phyloP scores from a whole-genome alignment of 2,329 filamentous ascomycete species.

The Colletotrichum acutatum region DNA sequence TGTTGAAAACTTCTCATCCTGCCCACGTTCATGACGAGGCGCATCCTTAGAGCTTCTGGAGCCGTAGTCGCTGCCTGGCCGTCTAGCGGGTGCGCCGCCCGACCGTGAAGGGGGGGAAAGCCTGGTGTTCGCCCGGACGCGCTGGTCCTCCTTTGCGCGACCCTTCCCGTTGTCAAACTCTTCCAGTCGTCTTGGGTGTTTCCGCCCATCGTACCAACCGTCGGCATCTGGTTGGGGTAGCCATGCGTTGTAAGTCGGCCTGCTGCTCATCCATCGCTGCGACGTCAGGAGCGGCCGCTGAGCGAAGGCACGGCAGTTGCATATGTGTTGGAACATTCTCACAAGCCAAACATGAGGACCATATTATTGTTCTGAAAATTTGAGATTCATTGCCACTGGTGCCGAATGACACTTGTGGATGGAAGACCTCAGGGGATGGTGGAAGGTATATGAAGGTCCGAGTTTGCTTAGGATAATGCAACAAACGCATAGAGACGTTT shows the following conservation, averaged over 20 bases:
- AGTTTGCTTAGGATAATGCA: constrained; percentile 5
- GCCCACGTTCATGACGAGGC: not conserved
- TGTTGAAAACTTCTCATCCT: not conserved
- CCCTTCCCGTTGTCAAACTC: not conserved
- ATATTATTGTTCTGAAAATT: not conserved
- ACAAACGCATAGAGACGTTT: not conserved
- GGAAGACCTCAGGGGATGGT: not conserved
- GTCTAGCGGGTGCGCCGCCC: not conserved
- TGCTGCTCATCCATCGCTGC: constrained; percentile 1
- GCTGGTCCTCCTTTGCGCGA: not conserved
- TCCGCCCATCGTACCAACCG: not conserved
- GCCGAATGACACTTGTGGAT: not conserved
- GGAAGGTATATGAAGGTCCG: not conserved
- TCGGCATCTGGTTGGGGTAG: not conserved
- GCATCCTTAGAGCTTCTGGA: not conserved
- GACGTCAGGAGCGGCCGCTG: constrained; percentile 1
- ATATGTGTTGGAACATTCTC: not conserved
- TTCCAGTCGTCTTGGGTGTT: not conserved
- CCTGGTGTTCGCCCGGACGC: not conserved
- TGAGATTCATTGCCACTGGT: not conserved
- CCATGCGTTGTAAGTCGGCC: constrained; percentile 10
- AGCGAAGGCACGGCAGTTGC: not conserved
- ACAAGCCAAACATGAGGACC: not conserved
- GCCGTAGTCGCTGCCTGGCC: not conserved
- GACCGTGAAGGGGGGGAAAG: not conserved